phyloP scores from a whole-genome alignment of 1,284 basidiomycete species.

The Ceratobasidium sp. region DNA sequence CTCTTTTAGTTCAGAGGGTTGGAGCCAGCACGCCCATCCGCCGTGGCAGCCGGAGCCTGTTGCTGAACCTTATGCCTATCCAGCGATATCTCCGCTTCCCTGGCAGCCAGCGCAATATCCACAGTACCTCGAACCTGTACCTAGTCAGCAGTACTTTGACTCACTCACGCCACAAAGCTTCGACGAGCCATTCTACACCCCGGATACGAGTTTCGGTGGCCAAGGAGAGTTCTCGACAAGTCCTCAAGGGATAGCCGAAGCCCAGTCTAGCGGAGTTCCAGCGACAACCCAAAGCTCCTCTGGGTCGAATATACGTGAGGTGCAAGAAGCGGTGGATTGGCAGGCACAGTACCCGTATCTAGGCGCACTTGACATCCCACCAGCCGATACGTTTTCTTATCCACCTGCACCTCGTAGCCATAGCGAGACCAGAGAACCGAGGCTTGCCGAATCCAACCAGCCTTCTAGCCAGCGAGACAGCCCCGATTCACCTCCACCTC shows the following conservation, averaged over 20 bases:
- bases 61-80: constrained; percentile 16
- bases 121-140: constrained; percentile 20
- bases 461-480: constrained; percentile 9
- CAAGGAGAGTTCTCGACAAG: constrained; percentile 18
- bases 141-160: constrained; percentile 8
- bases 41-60: constrained; percentile 10
- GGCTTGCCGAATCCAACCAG: neutral
- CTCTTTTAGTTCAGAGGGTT: constrained; percentile 29
- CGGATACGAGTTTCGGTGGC: constrained; percentile 25
- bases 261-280: neutral
- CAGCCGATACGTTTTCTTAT: constrained; percentile 25
- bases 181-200: constrained; percentile 16
- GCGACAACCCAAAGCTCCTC: constrained; percentile 3
- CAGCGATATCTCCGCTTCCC: constrained; percentile 34
- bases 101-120: constrained; percentile 26
- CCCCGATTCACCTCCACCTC: constrained; percentile 27
- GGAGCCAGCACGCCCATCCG: constrained; percentile 6
- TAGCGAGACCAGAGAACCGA: neutral
- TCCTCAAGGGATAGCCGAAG: constrained; percentile 4
- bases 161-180: constrained; percentile 15
- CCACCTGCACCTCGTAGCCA: constrained; percentile 18
- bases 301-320: neutral
- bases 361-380: constrained; percentile 34
- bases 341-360: constrained; percentile 35
- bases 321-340: constrained; percentile 16